phyloP scores from a whole-genome alignment of 2,329 filamentous ascomycete genomes.

The Aphanocladium album region DNA sequence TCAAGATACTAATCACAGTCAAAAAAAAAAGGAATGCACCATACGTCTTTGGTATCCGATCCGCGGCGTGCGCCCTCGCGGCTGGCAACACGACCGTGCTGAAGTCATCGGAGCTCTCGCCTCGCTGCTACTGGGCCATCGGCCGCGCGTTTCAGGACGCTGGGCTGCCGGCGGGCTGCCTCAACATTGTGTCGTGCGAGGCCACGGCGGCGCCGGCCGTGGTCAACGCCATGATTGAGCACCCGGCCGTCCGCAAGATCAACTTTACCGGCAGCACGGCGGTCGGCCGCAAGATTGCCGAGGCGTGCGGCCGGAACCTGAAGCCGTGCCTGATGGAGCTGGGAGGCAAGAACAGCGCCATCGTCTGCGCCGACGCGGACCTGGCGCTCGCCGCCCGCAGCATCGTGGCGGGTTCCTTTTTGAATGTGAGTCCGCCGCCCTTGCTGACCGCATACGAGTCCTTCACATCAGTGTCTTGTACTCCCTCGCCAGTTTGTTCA shows the following conservation, averaged over 20 bases:
- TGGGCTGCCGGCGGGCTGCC: conserved; percentile 35
- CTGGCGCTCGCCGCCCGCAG: conserved; percentile 63
- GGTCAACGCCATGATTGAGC: conserved; percentile 30
- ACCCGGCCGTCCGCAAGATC: conserved; percentile 49
- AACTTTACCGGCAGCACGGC: conserved; percentile 79
- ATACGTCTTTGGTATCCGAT: conserved; percentile 20
- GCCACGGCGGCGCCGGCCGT: conserved; percentile 29
- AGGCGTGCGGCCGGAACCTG: conserved; percentile 63
- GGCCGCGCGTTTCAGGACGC: conserved; percentile 33
- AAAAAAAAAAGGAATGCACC: conserved; percentile 21
- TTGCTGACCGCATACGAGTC: too few relatives aligned
- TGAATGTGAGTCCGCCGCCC: conserved; percentile 39
- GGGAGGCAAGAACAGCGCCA: conserved; percentile 74
- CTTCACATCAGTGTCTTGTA: too few relatives aligned
- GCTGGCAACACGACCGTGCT: conserved; percentile 24
- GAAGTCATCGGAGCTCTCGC: conserved; percentile 30
- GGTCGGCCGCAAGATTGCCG: conserved; percentile 69
- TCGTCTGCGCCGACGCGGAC: conserved; percentile 77
- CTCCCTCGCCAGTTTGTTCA: not conserved
- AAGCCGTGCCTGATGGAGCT: conserved; percentile 80
- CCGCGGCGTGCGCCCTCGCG: conserved; percentile 17
- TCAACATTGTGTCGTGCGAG: conserved; percentile 33
- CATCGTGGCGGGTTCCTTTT: conserved; percentile 65
- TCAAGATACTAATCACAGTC: conserved; percentile 34
- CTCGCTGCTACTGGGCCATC: conserved; percentile 27